These are phyloP conservation scores for Westerdykella aurantiaca DNA, from an alignment of 2,329 filamentous ascomycete species.

Conservation along the genomic window DNA sequence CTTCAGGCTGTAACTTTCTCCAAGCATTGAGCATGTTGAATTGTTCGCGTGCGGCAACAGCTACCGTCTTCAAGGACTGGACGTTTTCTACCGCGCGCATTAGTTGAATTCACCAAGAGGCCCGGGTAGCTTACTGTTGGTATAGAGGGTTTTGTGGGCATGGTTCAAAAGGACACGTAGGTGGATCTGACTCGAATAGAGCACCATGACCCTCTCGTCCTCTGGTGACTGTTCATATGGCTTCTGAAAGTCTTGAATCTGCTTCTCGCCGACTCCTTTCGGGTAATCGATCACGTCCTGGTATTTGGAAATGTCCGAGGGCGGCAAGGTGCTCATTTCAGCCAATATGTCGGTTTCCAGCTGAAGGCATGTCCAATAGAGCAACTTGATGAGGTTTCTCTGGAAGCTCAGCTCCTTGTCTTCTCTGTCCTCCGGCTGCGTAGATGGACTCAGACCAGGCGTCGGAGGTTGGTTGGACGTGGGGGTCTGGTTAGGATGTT, in stretches of 20 bases:
- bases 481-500: too few relatives aligned
- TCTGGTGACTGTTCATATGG: constrained; percentile 12
- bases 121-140: constrained; percentile 1
- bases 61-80: constrained; percentile 21
- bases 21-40: constrained; percentile 48
- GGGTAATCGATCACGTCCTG: constrained; percentile 62
- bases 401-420: too few relatives aligned
- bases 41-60: constrained; percentile 24
- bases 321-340: constrained; percentile 62
- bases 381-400: constrained; percentile 49
- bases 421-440: neutral
- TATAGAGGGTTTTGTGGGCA: constrained; percentile 53
- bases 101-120: neutral
- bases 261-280: constrained; percentile 47
- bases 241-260: constrained; percentile 12
- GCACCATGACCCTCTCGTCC: constrained; percentile 47
- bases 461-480: neutral
- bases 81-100: neutral
- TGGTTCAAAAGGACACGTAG: constrained; percentile 53
- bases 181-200: constrained; percentile 58
- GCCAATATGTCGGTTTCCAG: constrained; percentile 91
- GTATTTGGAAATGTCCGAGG: constrained; percentile 54
- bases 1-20: constrained; percentile 45
- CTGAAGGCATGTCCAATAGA: constrained; percentile 91
- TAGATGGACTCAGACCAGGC: neutral